Conservation (phyloP, 1,284 basidiomycete species). For the Bondarzewia mesenterica region DNA sequence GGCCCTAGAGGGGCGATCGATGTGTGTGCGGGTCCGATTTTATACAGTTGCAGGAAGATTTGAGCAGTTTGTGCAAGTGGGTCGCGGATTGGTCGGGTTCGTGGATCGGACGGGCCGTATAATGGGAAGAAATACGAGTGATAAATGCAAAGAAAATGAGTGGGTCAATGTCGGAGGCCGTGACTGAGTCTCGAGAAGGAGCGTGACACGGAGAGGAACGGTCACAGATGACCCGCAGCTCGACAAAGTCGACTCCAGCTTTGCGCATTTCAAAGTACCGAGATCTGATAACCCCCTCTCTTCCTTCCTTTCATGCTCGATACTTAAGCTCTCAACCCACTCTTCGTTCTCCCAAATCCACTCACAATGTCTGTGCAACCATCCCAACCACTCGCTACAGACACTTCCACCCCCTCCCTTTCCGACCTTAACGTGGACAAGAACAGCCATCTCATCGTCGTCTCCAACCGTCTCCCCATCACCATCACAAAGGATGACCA, state of each 20-base stretch:
- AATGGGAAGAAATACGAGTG: too few species aligned
- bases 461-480: constrained; percentile 91
- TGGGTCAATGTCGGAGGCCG: too few species aligned
- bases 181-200: too few species aligned
- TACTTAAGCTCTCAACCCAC: too few species aligned
- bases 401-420: constrained; percentile 8
- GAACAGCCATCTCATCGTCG: constrained; percentile 80
- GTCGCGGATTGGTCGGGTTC: background rate
- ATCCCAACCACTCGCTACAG: background rate
- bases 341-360: too few species aligned
- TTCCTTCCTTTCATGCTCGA: background rate
- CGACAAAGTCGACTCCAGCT: too few species aligned
- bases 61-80: background rate
- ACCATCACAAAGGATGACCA: constrained; percentile 84
- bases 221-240: too few species aligned
- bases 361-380: background rate
- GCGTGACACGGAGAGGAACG: too few species aligned
- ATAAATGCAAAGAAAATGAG: too few species aligned
- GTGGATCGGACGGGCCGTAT: too few species aligned
- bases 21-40: background rate
- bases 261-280: background rate
- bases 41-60: background rate
- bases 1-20: background rate
- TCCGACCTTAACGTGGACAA: constrained; percentile 25
- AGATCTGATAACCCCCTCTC: constrained; percentile 14